Evolutionary conservation across 306 rosid genomes (phyloP).

Genomic region (Cucumis cinereus): DNA sequence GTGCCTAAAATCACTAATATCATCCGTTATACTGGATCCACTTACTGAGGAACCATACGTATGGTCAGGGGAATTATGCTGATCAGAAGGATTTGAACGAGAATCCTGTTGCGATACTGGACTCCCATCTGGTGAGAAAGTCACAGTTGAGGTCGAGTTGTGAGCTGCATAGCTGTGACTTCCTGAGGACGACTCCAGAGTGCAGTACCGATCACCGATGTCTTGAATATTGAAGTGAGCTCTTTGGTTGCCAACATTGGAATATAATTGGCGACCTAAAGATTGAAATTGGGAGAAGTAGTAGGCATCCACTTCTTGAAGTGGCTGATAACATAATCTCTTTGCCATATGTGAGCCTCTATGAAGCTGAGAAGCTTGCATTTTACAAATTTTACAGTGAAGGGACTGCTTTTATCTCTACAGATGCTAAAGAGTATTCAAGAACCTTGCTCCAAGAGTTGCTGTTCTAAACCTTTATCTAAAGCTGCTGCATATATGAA

Average conservation of each 20-base stretch:
- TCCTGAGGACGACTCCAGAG: slow-evolving; percentile 75
- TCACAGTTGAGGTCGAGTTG: slow-evolving; percentile 49
- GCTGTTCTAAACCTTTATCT: not conserved
- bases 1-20: slow-evolving; percentile 48
- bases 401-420: slow-evolving; percentile 4
- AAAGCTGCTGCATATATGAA: not conserved
- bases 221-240: slow-evolving; percentile 21
- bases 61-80: slow-evolving; percentile 44
- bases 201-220: slow-evolving; percentile 44
- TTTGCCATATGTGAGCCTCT: slow-evolving; percentile 48
- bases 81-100: slow-evolving; percentile 37
- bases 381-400: slow-evolving; percentile 17
- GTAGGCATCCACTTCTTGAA: slow-evolving; percentile 48
- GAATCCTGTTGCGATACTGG: slow-evolving; percentile 64
- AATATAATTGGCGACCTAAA: slow-evolving; percentile 30
- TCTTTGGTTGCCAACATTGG: slow-evolving; percentile 36
- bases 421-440: not conserved
- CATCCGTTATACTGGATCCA: slow-evolving; percentile 71
- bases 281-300: slow-evolving; percentile 48
- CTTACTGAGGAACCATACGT: slow-evolving; percentile 56
- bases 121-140: slow-evolving; percentile 63
- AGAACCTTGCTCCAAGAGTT: not conserved
- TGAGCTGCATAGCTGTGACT: slow-evolving; percentile 22
- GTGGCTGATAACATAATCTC: slow-evolving; percentile 38
- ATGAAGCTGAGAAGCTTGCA: slow-evolving; percentile 72